phyloP scores from a whole-genome alignment of 2,329 filamentous ascomycete species.

The Verticillium longisporum region DNA sequence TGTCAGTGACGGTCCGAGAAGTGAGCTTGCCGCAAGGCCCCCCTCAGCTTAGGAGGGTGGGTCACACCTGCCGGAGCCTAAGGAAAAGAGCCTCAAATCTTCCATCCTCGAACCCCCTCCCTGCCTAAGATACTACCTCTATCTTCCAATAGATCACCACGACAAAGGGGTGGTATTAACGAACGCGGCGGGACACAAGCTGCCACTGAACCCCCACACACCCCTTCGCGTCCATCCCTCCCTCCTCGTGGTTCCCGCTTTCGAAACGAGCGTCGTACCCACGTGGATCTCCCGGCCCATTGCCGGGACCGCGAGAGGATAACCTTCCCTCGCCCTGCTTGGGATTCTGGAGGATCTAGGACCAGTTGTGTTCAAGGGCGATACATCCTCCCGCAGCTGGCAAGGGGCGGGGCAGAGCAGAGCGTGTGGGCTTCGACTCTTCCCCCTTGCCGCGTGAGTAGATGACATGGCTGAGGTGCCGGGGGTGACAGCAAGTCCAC shows the following conservation, averaged over 20 bases:
- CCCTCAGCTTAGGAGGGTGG: not conserved
- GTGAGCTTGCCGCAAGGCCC: not conserved
- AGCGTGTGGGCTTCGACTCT: too few species aligned
- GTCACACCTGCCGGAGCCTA: not conserved
- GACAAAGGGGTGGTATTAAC: not conserved
- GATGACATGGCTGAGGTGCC: not conserved
- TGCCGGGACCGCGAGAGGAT: not conserved
- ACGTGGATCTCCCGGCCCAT: not conserved
- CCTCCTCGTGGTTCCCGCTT: not conserved
- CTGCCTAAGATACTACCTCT: not conserved
- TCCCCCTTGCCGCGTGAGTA: not conserved
- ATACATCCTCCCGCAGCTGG: not conserved
- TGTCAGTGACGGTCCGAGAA: not conserved
- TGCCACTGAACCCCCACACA: not conserved
- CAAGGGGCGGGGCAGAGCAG: not conserved
- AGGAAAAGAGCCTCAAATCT: not conserved
- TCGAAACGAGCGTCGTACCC: not conserved
- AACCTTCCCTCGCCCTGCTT: not conserved
- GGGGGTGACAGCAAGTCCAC: not conserved
- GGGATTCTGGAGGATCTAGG: not conserved
- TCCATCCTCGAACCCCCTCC: not conserved
- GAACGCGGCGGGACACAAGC: not conserved
- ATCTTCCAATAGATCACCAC: too few species aligned
- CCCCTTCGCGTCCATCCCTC: not conserved
- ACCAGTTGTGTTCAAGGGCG: not conserved